These are phyloP conservation scores for Salinomyces thailandicus DNA, from an alignment of 2,329 filamentous ascomycete species.

Conservation along the genomic window DNA sequence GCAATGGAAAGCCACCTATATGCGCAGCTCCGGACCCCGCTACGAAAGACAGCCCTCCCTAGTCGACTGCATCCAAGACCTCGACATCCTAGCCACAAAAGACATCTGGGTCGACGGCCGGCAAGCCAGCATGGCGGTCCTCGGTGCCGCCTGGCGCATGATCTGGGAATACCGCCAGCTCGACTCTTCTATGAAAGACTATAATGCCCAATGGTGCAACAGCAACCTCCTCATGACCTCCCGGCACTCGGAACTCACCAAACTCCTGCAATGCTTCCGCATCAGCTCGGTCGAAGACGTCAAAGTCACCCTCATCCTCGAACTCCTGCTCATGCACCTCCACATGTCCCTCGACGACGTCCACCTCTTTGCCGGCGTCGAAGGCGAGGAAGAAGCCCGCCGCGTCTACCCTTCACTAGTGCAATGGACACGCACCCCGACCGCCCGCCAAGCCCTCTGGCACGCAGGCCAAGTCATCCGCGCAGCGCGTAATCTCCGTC, in stretches of 20 bases:
- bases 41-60: constrained; percentile 40
- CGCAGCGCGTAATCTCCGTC: constrained; percentile 40
- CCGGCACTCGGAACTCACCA: constrained; percentile 53
- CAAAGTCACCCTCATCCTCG: constrained; percentile 31
- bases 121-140: constrained; percentile 48
- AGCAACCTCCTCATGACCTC: constrained; percentile 35
- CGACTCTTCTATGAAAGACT: constrained; percentile 41
- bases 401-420: constrained; percentile 48
- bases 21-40: constrained; percentile 30
- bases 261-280: constrained; percentile 44
- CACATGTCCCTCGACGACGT: constrained; percentile 55
- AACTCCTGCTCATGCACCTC: constrained; percentile 52
- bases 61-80: constrained; percentile 47
- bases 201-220: constrained; percentile 33
- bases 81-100: constrained; percentile 42
- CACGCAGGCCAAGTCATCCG: constrained; percentile 58
- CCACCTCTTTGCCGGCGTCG: constrained; percentile 57
- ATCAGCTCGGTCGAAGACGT: constrained; percentile 29
- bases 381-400: constrained; percentile 55
- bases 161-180: constrained; percentile 57
- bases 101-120: constrained; percentile 46
- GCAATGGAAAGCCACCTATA: constrained; percentile 54
- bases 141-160: constrained; percentile 56
- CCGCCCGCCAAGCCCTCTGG: constrained; percentile 53
- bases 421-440: constrained; percentile 46